These are phyloP conservation scores for Galeopsis tetrahit DNA, from an alignment of 257 asterid species.

Conservation along the genomic window DNA sequence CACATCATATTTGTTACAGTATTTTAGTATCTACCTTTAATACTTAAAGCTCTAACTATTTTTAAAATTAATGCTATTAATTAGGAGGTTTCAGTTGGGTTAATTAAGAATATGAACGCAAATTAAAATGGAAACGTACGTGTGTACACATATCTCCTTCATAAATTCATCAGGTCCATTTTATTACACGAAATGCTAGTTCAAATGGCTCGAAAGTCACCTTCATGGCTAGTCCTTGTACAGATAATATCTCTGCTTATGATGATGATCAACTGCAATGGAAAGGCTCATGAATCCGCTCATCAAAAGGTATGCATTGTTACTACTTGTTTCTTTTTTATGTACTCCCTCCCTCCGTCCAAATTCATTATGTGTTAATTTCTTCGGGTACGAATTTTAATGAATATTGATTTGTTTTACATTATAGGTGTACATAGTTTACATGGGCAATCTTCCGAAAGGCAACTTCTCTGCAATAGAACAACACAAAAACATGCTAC, in stretches of 20 bases:
- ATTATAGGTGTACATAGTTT: conserved; percentile 50
- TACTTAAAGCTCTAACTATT: background rate
- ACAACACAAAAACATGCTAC: conserved; percentile 50
- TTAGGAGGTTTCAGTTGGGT: background rate
- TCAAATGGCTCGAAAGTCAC: background rate
- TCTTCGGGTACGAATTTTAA: too few species aligned
- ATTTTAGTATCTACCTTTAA: too few species aligned
- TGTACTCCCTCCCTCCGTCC: too few species aligned
- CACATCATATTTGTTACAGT: too few species aligned
- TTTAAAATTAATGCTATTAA: background rate
- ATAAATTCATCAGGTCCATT: too few species aligned
- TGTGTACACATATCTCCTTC: too few species aligned
- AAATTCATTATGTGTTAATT: too few species aligned
- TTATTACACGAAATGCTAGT: too few species aligned
- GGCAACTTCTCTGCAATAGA: conserved; percentile 42
- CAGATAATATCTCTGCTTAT: conserved; percentile 27
- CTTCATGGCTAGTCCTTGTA: conserved; percentile 25
- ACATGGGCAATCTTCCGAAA: conserved; percentile 58
- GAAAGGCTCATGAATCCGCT: conserved; percentile 22
- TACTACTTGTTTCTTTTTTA: too few species aligned
- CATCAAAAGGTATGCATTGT: conserved; percentile 37
- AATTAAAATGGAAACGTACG: too few species aligned
- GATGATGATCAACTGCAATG: conserved; percentile 32
- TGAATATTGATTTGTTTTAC: too few species aligned
- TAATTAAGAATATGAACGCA: background rate